Evolutionary conservation across 768 basidiomycete genomes (phyloP), one percentile per base, ranked within the genome.

Genomic region (Leccinum subtestaceum): DNA sequence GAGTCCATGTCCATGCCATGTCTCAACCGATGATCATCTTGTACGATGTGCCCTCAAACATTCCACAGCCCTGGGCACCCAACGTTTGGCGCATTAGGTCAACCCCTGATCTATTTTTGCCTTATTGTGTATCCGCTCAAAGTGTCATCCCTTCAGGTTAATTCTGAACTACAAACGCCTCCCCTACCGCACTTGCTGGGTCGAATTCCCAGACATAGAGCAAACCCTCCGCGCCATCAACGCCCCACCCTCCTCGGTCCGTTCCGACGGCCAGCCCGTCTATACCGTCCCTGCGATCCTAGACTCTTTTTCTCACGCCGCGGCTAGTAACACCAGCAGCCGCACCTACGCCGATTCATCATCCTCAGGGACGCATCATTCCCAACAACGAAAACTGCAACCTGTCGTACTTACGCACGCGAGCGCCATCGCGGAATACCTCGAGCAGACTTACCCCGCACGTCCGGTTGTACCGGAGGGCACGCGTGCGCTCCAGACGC

Each of bases 91-190:
- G 86, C 47, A 81, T 91, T 61, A 76, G 89, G 87, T 85, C 54
- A 32, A 75, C 12, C 15, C 25, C 32, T 56, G 15, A 13, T 38
- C 43, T 19, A 11, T 60, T 12, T 38, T n/a, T 31, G 27, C 17
- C 25, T 8, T 12, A 23, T 50, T 56, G 12, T 9, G 40, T 13
- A 32, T 29, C 10, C 17, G 27, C 32, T 47, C 31, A n/a, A 57
- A 17, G 47, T 55, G 21, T 4, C 58, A 36, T 52, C 51, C 1
- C 47, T 45, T n/a, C 46, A 89, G 88, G 50, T 82, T 89, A 53
- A 84, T 89, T 47, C 75, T 91, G n/a, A 91, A 91, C 67, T 90
- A 82, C 67, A 91, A 91, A 67, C 80, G 85, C 4, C 79, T 92
- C 7, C 82, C 78, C 0, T 88, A 91, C 67, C 80, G 79, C 45